A percentile compares a stretch with the other conserved stretches of the same genome.
phyloP scores from a whole-genome alignment of 2,329 filamentous ascomycete genomes.

The Ceratocystis harringtonii region DNA sequence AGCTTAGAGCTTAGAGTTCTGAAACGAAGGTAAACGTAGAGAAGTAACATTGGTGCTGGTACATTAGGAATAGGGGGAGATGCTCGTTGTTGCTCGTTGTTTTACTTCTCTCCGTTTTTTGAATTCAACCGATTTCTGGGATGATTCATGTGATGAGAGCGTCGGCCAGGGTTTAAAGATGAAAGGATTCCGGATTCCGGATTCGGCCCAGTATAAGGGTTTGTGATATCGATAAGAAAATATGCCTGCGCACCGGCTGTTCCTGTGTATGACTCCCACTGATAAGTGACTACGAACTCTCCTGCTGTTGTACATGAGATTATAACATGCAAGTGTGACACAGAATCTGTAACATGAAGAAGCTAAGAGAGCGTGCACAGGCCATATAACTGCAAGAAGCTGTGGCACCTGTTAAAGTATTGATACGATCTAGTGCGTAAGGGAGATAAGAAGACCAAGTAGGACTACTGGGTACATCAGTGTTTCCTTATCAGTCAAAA shows the following conservation, averaged over 20 bases:
- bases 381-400: not conserved
- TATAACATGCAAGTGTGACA: slow-evolving; percentile 9
- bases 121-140: too few species aligned
- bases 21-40: too few species aligned
- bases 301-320: not conserved
- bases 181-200: too few species aligned
- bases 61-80: too few species aligned
- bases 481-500: not conserved
- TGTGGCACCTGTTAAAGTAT: not conserved
- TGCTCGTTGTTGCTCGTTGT: too few species aligned
- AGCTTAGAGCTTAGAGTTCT: too few species aligned
- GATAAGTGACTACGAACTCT: not conserved
- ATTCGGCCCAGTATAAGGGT: not conserved
- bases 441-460: too few species aligned
- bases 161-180: too few species aligned
- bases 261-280: slow-evolving; percentile 8
- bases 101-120: too few species aligned
- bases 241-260: not conserved
- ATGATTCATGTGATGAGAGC: too few species aligned
- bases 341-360: slow-evolving; percentile 1
- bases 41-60: too few species aligned
- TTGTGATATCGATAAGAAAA: not conserved
- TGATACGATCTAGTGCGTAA: not conserved
- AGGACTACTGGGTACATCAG: not conserved
- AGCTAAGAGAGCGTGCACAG: not conserved